phyloP scores from a whole-genome alignment of 2,329 filamentous ascomycete species.

The Penicillium sp. region DNA sequence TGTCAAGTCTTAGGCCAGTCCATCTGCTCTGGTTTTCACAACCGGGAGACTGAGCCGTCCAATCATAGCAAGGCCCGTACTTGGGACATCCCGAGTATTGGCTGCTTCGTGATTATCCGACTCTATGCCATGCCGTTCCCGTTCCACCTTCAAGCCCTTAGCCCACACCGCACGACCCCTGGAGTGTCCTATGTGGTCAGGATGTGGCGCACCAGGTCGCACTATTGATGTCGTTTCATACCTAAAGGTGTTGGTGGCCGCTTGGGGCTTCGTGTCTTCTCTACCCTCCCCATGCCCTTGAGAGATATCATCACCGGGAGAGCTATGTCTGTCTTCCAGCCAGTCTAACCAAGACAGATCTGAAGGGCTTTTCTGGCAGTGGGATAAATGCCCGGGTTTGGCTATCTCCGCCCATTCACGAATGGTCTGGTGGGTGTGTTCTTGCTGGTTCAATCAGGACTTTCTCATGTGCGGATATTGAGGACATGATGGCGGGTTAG shows the following conservation, averaged over 20 bases:
- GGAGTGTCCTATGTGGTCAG: neutral
- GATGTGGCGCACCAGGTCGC: neutral
- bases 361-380: neutral
- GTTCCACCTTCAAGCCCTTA: neutral
- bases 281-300: neutral
- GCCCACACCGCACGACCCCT: neutral
- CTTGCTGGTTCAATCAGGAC: neutral
- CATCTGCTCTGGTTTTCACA: neutral
- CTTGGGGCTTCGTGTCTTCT: neutral
- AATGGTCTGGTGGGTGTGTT: slow-evolving; percentile 2
- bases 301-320: neutral
- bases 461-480: neutral
- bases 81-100: neutral
- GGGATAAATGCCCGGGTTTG: slow-evolving; percentile 16
- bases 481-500: neutral
- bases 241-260: neutral
- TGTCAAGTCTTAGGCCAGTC: neutral
- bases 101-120: neutral
- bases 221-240: neutral
- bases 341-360: neutral
- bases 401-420: slow-evolving; percentile 23
- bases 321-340: neutral
- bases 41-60: neutral
- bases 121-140: neutral
- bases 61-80: neutral